These are phyloP conservation scores for Rhodotorula babjevae DNA, from an alignment of 768 basidiomycete genomes.

Conservation along the genomic window DNA sequence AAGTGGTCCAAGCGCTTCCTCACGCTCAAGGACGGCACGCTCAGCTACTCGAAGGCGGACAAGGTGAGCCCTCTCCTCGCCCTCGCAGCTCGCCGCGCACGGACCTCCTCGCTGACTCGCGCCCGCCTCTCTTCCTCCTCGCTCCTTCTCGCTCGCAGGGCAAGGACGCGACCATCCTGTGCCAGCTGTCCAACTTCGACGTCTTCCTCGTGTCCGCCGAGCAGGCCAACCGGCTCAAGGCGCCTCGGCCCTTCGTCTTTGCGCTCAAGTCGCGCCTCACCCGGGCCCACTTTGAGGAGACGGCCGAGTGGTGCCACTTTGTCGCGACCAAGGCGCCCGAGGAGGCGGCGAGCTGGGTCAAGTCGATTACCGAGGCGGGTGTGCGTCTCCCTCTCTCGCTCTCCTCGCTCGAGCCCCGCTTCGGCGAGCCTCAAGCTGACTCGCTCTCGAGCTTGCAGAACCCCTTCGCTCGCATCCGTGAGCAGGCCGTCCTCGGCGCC, in stretches of 20 bases:
- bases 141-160: slow-evolving; percentile 53
- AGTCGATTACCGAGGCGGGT: slow-evolving; percentile 72
- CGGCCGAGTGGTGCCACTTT: slow-evolving; percentile 75
- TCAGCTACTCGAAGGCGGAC: slow-evolving; percentile 86
- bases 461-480: slow-evolving; percentile 18
- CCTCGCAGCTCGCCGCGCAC: not conserved
- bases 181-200: slow-evolving; percentile 83
- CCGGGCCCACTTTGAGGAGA: slow-evolving; percentile 27
- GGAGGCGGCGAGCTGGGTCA: slow-evolving; percentile 72
- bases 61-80: slow-evolving; percentile 57
- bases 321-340: slow-evolving; percentile 67
- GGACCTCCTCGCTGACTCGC: not conserved
- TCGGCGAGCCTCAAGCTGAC: too few species aligned
- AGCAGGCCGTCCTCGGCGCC: slow-evolving; percentile 17
- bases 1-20: slow-evolving; percentile 95
- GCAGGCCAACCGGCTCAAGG: slow-evolving; percentile 53
- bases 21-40: slow-evolving; percentile 72
- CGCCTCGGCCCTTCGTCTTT: slow-evolving; percentile 80
- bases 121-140: slow-evolving; percentile 9
- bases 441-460: not conserved
- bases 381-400: slow-evolving; percentile 52
- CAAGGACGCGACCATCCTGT: slow-evolving; percentile 76
- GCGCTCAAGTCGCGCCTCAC: slow-evolving; percentile 71
- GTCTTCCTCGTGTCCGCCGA: slow-evolving; percentile 71
- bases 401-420: too few species aligned